These are phyloP conservation scores for Tricholoma sp. DNA, from an alignment of 768 basidiomycete species.

Conservation along the genomic window DNA sequence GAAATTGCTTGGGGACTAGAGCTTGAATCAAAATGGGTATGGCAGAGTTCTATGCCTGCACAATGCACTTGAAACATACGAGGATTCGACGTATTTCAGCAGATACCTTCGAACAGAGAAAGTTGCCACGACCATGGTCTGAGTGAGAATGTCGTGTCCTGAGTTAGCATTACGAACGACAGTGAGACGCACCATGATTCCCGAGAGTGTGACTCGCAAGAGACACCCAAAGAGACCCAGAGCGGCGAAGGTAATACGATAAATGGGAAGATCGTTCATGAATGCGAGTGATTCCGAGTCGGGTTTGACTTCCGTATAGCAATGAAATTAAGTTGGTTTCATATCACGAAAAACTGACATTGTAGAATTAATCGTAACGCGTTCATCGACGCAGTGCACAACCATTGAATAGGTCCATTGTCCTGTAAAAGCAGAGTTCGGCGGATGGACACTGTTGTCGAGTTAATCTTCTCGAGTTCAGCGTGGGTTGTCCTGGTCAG, in stretches of 20 bases:
- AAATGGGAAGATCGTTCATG: conserved; percentile 20
- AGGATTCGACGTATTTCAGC: background rate
- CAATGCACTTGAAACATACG: background rate
- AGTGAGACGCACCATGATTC: conserved; percentile 34
- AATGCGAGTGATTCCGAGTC: conserved; percentile 20
- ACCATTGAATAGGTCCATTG: conserved; percentile 2
- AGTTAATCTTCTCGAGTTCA: conserved; percentile 40
- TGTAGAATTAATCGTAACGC: conserved; percentile 5
- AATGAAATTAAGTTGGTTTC: background rate
- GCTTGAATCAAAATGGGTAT: background rate
- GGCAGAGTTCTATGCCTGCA: background rate
- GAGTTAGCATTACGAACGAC: background rate
- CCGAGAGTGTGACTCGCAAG: conserved; percentile 29
- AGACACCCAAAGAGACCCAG: conserved; percentile 24
- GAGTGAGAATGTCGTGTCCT: background rate
- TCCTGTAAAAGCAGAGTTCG: conserved; percentile 19
- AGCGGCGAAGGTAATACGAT: conserved; percentile 20
- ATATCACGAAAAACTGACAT: conserved; percentile 5
- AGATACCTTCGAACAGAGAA: background rate
- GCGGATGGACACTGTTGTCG: conserved; percentile 31
- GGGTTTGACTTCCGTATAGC: conserved; percentile 22
- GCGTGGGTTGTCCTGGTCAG: conserved; percentile 33
- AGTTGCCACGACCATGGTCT: background rate
- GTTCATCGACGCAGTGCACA: background rate
- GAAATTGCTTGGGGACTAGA: background rate